phyloP scores from a whole-genome alignment of 805 yeast genomes.

The Saccharomycopsis fibuligera region DNA sequence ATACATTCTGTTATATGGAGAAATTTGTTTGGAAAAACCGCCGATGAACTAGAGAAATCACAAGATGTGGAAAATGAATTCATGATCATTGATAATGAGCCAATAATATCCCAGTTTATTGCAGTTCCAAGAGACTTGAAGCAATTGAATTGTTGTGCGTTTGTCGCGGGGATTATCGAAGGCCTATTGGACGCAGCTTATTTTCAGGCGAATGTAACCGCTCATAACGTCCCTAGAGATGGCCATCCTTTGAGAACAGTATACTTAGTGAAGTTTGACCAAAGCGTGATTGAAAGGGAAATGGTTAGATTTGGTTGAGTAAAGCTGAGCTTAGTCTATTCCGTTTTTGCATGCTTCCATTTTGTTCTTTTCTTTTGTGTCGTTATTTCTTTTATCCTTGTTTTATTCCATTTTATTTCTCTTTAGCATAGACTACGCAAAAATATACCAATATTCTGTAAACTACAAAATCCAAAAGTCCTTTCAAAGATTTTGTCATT shows the following conservation, averaged over 20 bases:
- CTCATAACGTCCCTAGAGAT: constrained; percentile 66
- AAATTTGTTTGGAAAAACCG: constrained; percentile 61
- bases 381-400: too few species aligned
- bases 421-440: too few species aligned
- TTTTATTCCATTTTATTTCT: too few species aligned
- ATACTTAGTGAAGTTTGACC: constrained; percentile 65
- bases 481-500: too few species aligned
- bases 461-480: too few species aligned
- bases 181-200: constrained; percentile 71
- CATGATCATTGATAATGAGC: constrained; percentile 67
- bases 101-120: constrained; percentile 64
- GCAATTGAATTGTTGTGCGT: constrained; percentile 73
- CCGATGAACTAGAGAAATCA: constrained; percentile 70
- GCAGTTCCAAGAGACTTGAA: constrained; percentile 76
- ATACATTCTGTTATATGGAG: constrained; percentile 71
- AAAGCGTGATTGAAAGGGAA: constrained; percentile 50
- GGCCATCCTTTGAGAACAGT: constrained; percentile 63
- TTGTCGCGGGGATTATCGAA: constrained; percentile 79
- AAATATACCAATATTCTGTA: too few species aligned
- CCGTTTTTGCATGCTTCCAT: too few species aligned
- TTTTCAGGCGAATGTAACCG: constrained; percentile 73
- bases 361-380: too few species aligned
- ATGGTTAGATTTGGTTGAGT: constrained; percentile 33
- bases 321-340: too few species aligned
- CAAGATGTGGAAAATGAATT: constrained; percentile 60